These are phyloP conservation scores for Polygonum maritimum DNA, from an alignment of 148 eudicot genomes.

Conservation along the genomic window DNA sequence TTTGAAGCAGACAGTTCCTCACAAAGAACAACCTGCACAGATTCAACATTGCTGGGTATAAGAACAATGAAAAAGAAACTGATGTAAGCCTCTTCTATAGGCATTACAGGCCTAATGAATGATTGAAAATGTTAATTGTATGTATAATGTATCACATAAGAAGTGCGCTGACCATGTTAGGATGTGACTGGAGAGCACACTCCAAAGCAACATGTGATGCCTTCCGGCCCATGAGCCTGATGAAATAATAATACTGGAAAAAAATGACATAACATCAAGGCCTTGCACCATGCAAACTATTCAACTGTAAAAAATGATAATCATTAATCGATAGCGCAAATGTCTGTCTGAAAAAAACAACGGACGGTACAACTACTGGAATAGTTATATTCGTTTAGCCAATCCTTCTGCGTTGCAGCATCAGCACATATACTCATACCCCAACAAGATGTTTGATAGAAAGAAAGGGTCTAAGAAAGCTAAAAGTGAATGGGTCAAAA, in stretches of 20 bases:
- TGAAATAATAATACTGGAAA: slow-evolving; percentile 82
- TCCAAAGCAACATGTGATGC: slow-evolving; percentile 97
- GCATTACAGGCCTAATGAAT: not conserved
- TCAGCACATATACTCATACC: not conserved
- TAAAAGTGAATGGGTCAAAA: not conserved
- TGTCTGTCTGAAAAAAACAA: not conserved
- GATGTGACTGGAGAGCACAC: slow-evolving; percentile 98
- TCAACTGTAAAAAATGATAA: not conserved
- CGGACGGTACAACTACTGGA: not conserved
- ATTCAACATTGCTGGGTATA: not conserved
- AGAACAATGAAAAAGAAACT: not conserved
- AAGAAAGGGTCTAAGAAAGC: not conserved
- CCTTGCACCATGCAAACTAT: slow-evolving; percentile 5
- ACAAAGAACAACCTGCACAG: slow-evolving; percentile 71
- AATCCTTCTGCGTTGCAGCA: not conserved
- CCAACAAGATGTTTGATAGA: not conserved
- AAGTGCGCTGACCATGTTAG: slow-evolving; percentile 67
- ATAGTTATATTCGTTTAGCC: not conserved
- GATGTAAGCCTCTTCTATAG: not conserved
- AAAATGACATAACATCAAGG: not conserved
- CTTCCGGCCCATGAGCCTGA: slow-evolving; percentile 96
- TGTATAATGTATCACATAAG: not conserved
- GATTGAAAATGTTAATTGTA: not conserved
- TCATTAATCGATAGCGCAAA: not conserved
- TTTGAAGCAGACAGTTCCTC: slow-evolving; percentile 97